Percentiles rank a stretch among this genome's conserved stretches.
phyloP scores from a whole-genome alignment of 495 filamentous ascomycete genomes.

The Staphylotrichum longicolle region DNA sequence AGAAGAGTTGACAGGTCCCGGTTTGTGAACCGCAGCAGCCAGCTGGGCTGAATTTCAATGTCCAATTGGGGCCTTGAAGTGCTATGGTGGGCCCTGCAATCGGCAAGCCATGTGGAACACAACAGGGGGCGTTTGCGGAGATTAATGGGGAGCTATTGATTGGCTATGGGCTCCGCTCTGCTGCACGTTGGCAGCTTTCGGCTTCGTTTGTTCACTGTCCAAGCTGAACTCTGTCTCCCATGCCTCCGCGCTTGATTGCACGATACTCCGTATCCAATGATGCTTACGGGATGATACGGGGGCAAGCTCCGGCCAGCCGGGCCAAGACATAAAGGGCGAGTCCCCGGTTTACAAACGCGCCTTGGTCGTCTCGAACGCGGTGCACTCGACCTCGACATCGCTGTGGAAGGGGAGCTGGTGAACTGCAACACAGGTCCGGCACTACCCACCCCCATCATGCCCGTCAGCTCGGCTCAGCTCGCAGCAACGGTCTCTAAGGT shows the following conservation, averaged over 20 bases:
- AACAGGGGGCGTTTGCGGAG: background rate
- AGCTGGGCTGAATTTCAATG: background rate
- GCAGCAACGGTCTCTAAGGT: too few relatives aligned
- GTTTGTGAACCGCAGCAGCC: too few relatives aligned
- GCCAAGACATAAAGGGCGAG: background rate
- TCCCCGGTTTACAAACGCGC: constrained; percentile 9
- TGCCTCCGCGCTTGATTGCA: too few relatives aligned
- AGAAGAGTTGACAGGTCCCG: too few relatives aligned
- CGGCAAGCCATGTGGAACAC: background rate
- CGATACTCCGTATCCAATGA: too few relatives aligned
- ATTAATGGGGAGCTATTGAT: constrained; percentile 14
- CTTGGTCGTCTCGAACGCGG: constrained; percentile 42
- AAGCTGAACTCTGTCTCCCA: background rate
- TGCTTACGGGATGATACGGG: too few relatives aligned
- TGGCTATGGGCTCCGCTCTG: background rate
- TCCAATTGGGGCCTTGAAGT: background rate
- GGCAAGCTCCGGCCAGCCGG: too few relatives aligned
- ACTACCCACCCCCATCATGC: constrained; percentile 19
- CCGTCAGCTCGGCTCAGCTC: constrained; percentile 2
- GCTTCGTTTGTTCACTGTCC: background rate
- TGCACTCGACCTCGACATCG: constrained; percentile 73
- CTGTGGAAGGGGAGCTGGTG: constrained; percentile 62
- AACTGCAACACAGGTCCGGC: constrained; percentile 66
- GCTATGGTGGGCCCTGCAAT: background rate
- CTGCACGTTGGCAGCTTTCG: background rate